A percentile compares a stretch with the other conserved stretches of the same genome.
phyloP scores from a whole-genome alignment of 805 yeast genomes.

The Cyberlindnera galapagoensis region DNA sequence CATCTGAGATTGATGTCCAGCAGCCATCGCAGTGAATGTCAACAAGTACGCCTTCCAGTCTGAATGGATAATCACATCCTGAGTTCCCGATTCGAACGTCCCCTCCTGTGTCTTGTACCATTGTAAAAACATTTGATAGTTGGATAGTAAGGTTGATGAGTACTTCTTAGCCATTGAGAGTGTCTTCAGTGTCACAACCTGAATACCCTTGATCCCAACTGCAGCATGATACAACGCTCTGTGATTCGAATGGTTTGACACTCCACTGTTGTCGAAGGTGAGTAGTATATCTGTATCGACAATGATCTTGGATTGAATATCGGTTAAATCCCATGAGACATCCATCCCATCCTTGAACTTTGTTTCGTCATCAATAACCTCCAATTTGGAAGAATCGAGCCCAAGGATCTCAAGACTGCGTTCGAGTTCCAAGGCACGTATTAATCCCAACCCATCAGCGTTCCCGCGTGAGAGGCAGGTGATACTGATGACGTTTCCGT shows the following conservation, averaged over 20 bases:
- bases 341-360: constrained; percentile 64
- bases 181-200: constrained; percentile 26
- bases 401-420: constrained; percentile 52
- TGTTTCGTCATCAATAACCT: constrained; percentile 41
- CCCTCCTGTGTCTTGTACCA: constrained; percentile 1
- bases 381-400: constrained; percentile 25
- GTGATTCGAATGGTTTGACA: constrained; percentile 88
- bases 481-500: constrained; percentile 47
- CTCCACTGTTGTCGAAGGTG: constrained; percentile 79
- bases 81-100: background rate
- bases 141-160: constrained; percentile 30
- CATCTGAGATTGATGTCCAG: constrained; percentile 84
- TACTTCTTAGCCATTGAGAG: constrained; percentile 38
- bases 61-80: background rate
- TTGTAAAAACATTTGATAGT: no score
- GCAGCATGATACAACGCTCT: constrained; percentile 50
- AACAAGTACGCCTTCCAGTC: constrained; percentile 23
- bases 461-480: constrained; percentile 76
- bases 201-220: constrained; percentile 5
- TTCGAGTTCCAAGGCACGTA: constrained; percentile 54
- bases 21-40: constrained; percentile 65
- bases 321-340: constrained; percentile 49
- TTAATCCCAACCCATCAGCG: constrained; percentile 63
- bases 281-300: constrained; percentile 37
- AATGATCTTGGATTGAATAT: constrained; percentile 34